Evolutionary conservation across 2,329 filamentous ascomycete species (phyloP).

Genomic region (Tolypocladium tropicale): DNA sequence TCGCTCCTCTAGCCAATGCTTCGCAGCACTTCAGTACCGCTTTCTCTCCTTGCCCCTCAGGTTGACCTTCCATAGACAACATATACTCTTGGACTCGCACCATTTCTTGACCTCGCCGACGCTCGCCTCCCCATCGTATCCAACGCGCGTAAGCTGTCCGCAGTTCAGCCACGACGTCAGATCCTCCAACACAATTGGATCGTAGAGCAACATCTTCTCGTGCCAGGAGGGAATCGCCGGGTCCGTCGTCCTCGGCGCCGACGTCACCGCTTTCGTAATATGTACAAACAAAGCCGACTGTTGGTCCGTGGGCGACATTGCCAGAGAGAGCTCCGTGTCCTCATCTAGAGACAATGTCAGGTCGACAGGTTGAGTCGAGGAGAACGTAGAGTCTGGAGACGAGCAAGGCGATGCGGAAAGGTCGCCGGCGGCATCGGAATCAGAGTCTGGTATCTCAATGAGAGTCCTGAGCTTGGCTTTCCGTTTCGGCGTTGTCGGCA

Average conservation of each 20-base stretch:
- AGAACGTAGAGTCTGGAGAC: conserved; percentile 29
- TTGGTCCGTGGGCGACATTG: conserved; percentile 25
- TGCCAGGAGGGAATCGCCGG: conserved; percentile 59
- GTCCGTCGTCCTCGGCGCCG: conserved; percentile 38
- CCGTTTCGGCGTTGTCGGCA: background rate
- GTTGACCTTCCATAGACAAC: conserved; percentile 63
- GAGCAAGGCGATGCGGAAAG: conserved; percentile 21
- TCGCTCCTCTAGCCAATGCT: background rate
- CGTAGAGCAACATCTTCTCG: conserved; percentile 89
- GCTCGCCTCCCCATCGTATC: conserved; percentile 55
- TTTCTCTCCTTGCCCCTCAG: conserved; percentile 42
- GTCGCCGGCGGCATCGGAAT: conserved; percentile 24
- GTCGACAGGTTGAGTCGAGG: conserved; percentile 30
- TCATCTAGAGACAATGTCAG: conserved; percentile 33
- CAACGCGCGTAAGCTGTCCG: conserved; percentile 51
- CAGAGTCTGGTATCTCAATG: conserved; percentile 44
- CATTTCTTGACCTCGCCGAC: conserved; percentile 67
- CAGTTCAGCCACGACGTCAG: conserved; percentile 74
- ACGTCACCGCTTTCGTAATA: conserved; percentile 45
- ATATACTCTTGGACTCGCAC: conserved; percentile 82
- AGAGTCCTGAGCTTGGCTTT: conserved; percentile 3
- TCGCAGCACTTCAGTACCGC: conserved; percentile 16
- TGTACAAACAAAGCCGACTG: conserved; percentile 36
- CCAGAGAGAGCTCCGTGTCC: conserved; percentile 33
- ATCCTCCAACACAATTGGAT: conserved; percentile 82